A percentile compares a stretch with the other conserved stretches of the same genome.
Conservation (phyloP, 2,329 filamentous ascomycete genomes). For the Chaetomiaceae sp. region DNA sequence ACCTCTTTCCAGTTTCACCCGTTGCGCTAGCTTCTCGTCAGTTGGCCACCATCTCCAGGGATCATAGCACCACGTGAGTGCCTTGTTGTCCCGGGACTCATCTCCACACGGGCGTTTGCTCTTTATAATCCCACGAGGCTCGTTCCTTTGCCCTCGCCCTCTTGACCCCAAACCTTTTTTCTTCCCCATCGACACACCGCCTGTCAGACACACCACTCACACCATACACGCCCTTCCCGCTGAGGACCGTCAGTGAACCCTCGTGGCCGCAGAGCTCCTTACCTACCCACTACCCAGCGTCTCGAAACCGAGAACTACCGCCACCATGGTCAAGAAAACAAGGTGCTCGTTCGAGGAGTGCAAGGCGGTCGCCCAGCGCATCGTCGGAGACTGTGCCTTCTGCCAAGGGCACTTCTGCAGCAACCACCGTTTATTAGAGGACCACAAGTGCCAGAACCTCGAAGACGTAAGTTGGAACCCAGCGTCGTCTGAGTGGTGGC, state of each 20-base stretch:
- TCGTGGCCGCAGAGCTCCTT: too few relatives aligned
- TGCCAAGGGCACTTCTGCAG: constrained; percentile 92
- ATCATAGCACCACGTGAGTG: constrained; percentile 24
- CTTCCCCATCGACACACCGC: not conserved
- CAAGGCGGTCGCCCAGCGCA: constrained; percentile 80
- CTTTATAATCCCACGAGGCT: constrained; percentile 19
- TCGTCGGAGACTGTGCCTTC: constrained; percentile 94
- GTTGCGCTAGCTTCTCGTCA: constrained; percentile 11
- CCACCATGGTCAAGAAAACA: constrained; percentile 66
- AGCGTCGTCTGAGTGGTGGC: constrained; percentile 24
- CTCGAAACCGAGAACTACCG: too few relatives aligned
- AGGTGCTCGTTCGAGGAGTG: constrained; percentile 88
- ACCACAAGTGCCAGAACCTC: constrained; percentile 86
- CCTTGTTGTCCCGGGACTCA: constrained; percentile 15
- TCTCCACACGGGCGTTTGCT: constrained; percentile 15
- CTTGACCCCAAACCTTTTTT: constrained; percentile 3
- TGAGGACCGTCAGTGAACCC: too few relatives aligned
- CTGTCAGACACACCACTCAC: not conserved
- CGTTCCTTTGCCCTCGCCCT: not conserved
- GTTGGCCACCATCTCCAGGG: constrained; percentile 20
- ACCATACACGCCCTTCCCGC: too few relatives aligned
- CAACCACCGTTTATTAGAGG: constrained; percentile 88
- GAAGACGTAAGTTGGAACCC: constrained; percentile 64
- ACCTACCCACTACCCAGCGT: too few relatives aligned
- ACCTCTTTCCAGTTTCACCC: constrained; percentile 24